A percentile compares a stretch with the other conserved stretches of the same genome.
These are phyloP conservation scores for Phytophthora ramorum DNA, from an alignment of 352 stramenopile species.

Conservation along the genomic window DNA sequence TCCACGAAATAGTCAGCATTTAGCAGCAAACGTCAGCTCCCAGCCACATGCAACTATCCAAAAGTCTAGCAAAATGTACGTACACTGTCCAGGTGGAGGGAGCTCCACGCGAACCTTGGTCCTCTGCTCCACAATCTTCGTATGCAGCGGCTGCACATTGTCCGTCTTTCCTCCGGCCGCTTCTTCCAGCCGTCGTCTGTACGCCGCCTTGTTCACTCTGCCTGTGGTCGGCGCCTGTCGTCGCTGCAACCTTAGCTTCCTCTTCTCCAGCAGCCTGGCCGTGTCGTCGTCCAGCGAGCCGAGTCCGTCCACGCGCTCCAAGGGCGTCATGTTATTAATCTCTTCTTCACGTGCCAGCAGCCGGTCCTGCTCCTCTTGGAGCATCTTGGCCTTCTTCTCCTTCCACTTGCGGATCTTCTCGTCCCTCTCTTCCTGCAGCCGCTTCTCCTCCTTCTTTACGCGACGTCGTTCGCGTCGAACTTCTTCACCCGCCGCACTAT, in stretches of 20 bases:
- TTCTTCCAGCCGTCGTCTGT: slow-evolving; percentile 78
- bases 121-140: slow-evolving; percentile 69
- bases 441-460: slow-evolving; percentile 68
- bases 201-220: slow-evolving; percentile 81
- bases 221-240: slow-evolving; percentile 71
- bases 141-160: slow-evolving; percentile 74
- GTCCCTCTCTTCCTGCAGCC: slow-evolving; percentile 57
- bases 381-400: slow-evolving; percentile 59
- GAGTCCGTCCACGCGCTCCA: slow-evolving; percentile 69
- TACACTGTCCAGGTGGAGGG: slow-evolving; percentile 81
- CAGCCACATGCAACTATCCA: neutral
- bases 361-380: slow-evolving; percentile 62
- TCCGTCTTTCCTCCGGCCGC: slow-evolving; percentile 80
- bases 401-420: slow-evolving; percentile 79
- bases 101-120: slow-evolving; percentile 74
- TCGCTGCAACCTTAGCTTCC: slow-evolving; percentile 73
- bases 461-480: slow-evolving; percentile 62
- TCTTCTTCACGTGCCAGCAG: slow-evolving; percentile 65
- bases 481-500: slow-evolving; percentile 65
- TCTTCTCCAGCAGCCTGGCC: slow-evolving; percentile 71
- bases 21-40: slow-evolving; percentile 3
- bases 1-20: slow-evolving; percentile 3
- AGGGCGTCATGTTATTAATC: slow-evolving; percentile 81
- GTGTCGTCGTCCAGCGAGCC: slow-evolving; percentile 83
- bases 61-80: slow-evolving; percentile 24